Conservation (phyloP, 805 yeast species). For the Candida krabiensis region DNA sequence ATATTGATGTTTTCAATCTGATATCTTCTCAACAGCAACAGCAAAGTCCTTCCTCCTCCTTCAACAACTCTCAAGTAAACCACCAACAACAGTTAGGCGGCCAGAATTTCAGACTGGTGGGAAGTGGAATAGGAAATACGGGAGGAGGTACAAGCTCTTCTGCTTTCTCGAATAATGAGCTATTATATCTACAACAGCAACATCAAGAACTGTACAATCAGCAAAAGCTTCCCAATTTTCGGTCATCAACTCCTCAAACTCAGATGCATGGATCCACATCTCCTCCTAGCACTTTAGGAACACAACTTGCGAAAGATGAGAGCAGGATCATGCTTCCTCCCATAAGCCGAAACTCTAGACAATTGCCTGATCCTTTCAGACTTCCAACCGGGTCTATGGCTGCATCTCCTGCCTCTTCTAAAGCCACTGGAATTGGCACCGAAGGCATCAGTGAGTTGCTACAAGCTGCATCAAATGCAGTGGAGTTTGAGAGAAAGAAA, state of each 20-base stretch:
- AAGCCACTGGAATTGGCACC: slow-evolving; percentile 5
- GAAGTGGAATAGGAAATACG: slow-evolving; percentile 1
- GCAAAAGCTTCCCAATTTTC: slow-evolving; percentile 12
- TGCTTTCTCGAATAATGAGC: slow-evolving; percentile 8
- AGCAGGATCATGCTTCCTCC: slow-evolving; percentile 22
- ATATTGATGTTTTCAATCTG: slow-evolving; percentile 19
- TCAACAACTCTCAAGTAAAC: background rate
- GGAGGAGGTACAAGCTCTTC: slow-evolving; percentile 4
- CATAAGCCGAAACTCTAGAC: slow-evolving; percentile 16
- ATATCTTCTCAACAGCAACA: slow-evolving; percentile 18
- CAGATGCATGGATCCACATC: slow-evolving; percentile 9
- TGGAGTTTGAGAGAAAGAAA: slow-evolving; percentile 13
- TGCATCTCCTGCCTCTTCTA: slow-evolving; percentile 2
- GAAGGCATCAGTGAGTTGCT: slow-evolving; percentile 23
- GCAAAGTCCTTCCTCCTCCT: slow-evolving; percentile 6
- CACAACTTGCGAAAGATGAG: slow-evolving; percentile 9
- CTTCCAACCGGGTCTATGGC: background rate
- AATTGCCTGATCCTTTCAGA: slow-evolving; percentile 20
- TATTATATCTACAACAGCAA: slow-evolving; percentile 17
- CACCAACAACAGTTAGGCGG: slow-evolving; percentile 1
- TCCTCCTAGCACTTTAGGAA: slow-evolving; percentile 5
- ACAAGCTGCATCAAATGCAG: slow-evolving; percentile 22
- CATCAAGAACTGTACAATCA: slow-evolving; percentile 17
- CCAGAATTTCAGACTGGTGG: slow-evolving; percentile 11
- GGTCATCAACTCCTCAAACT: slow-evolving; percentile 1